Evolutionary conservation across 2,329 filamentous ascomycete species (phyloP).

Genomic region (Xylariaceae sp.): DNA sequence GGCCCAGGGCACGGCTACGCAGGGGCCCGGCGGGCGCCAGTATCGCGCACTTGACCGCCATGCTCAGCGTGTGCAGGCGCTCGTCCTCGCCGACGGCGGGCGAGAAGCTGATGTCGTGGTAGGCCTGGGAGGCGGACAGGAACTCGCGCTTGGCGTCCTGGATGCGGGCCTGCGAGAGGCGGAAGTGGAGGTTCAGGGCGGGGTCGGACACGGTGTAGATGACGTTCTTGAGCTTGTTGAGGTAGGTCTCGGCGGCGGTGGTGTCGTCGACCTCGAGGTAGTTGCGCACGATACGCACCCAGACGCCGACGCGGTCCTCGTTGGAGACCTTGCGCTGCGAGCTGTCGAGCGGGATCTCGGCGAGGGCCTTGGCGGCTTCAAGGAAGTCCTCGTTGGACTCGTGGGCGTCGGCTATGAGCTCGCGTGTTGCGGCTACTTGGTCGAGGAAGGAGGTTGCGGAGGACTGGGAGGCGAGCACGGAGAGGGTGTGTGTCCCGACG

Average conservation of each 20-base stretch:
- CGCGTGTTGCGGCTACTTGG: conserved; percentile 73
- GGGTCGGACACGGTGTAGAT: conserved; percentile 74
- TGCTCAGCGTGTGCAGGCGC: conserved; percentile 75
- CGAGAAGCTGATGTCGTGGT: conserved; percentile 81
- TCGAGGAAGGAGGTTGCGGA: conserved; percentile 71
- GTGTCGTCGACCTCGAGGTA: conserved; percentile 93
- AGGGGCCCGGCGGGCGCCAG: conserved; percentile 86
- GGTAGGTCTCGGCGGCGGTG: conserved; percentile 74
- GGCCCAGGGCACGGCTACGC: conserved; percentile 73
- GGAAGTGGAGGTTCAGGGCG: conserved; percentile 76
- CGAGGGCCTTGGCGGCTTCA: conserved; percentile 71
- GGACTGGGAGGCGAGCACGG: conserved; percentile 56
- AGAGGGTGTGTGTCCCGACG: conserved; percentile 70
- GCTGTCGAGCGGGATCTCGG: conserved; percentile 82
- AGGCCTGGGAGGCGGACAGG: conserved; percentile 79
- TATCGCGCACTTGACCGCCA: conserved; percentile 88
- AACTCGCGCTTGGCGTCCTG: conserved; percentile 88
- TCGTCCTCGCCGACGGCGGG: conserved; percentile 80
- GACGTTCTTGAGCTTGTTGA: conserved; percentile 94
- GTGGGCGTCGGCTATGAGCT: conserved; percentile 78
- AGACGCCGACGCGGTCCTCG: conserved; percentile 77
- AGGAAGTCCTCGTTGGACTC: conserved; percentile 78
- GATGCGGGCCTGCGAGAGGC: conserved; percentile 88
- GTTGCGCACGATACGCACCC: conserved; percentile 91
- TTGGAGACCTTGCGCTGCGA: conserved; percentile 81